Base-by-base conservation (phyloP, 495 filamentous ascomycete species). In the Diplogelasinospora grovesii region DNA sequence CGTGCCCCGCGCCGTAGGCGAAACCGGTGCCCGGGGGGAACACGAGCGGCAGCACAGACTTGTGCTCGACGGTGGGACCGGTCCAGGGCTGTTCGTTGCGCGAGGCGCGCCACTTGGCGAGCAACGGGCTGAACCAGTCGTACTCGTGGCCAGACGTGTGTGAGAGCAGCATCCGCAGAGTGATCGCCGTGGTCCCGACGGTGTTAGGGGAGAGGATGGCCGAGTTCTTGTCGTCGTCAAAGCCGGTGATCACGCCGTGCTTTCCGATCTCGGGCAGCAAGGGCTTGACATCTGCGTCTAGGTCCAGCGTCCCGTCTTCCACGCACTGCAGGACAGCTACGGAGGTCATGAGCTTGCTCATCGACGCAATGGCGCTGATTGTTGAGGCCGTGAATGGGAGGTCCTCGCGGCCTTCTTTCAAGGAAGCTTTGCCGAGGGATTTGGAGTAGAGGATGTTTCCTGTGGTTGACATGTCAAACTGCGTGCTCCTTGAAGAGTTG, bases 21-120 rank as follows among this genome's bases (percentile, higher is more conserved):
- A 65, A 79, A 11, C 56, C 52, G 3, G 54, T 54, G 2, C 75
- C 75, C 1, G 74, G 74, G 22, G 75, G 64, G 46, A 65, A 73
- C 9, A 57, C 27, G 5, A 76, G 60, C 7, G 73, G 72, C 21
- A 59, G 50, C n/a, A 35, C 43, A 35, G 57, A 70, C 5, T 52
- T 46, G 14, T 64, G 59, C n/a, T 50, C 49, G 6, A 57, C 22
- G 1, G 38, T 50, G 22, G 36, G 50, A 8, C 48, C 40, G 10
- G 6, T 42, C 38, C 25, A 38, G 41, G 36, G 37, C 16, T 27
- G 13, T 15, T 41, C 48, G 25, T 34, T 33, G 5, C 42, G 48
- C 32, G 49, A 51, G 20, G 44, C 49, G 9, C 27, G 43, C 39
- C 42, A 54, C 20, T 54, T 34, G 11, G 27, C 38, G 13, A 57